Base-by-base conservation (phyloP, 257 asterid genomes). In the Phtheirospermum japonicum region DNA sequence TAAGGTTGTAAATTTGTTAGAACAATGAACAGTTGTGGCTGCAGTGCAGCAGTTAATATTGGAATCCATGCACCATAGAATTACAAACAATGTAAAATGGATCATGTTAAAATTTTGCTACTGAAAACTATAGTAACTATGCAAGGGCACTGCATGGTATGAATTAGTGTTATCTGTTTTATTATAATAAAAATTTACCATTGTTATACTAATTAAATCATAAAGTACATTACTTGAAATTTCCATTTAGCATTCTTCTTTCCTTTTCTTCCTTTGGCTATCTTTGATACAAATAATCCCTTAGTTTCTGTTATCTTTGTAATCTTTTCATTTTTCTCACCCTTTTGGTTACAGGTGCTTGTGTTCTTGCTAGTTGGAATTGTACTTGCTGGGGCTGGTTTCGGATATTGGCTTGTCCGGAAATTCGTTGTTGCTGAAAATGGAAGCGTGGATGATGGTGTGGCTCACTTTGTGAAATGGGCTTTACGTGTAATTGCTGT, bases 381-480 rank as follows among this genome's bases (percentile, higher is more conserved):
- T 56, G 79, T 79, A 69, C 83, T 90, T 72, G 84, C 96, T 75
- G 96, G 98, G 65, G 95, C 96, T 76, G 98, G 77, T 64, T 77
- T 88, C 58, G 96, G 98, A 14, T 88, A 83, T 76, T 90, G 96
- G 96, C 90, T 88, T 69, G 98, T 90, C 37, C 81, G 88, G 64
- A 90, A 88, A 63, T 90, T 79, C 78, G 88, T 90, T 69, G 87
- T 90, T 60, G 75, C 77, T 7, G 88, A 83, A 32, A 94, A 90
- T 72, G 98, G 98, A 75, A 88, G 80, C 32, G 96, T 90, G 64
- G 95, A 90, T 67, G 84, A 73, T 61, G 90, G 94, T 9, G 73
- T 90, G 6, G 89, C 98, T 51, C 91, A 85, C 55, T 90, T 88
- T 72, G 98, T 90, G 52, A 90, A 88, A 75, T 90, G 96, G 98